phyloP scores from a whole-genome alignment of 495 filamentous ascomycete genomes.

The Hamigera avellanea region DNA sequence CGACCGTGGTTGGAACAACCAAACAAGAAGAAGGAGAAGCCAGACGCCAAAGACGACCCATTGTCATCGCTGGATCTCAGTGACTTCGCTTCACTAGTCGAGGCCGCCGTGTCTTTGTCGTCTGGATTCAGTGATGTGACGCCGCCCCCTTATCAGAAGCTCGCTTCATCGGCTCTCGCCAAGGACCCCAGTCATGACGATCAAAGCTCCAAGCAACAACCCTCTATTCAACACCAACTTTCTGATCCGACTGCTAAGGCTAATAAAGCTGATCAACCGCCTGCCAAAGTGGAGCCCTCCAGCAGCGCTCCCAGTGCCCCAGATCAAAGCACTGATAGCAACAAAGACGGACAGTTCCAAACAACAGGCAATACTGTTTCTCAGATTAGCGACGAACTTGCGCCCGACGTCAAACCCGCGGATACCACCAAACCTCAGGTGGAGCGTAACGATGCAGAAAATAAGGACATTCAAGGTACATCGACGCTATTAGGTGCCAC shows the following conservation, averaged over 20 bases:
- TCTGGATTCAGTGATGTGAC: conserved; percentile 15
- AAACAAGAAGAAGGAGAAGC: conserved; percentile 10
- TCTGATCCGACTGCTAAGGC: conserved; percentile 1
- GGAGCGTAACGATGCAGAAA: too few relatives aligned
- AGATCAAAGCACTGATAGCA: too few relatives aligned
- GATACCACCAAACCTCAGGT: too few relatives aligned
- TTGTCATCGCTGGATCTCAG: conserved; percentile 23
- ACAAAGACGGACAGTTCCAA: too few relatives aligned
- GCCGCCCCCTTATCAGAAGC: conserved; percentile 19
- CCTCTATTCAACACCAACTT: conserved; percentile 3
- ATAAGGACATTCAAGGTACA: too few relatives aligned
- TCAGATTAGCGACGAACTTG: too few relatives aligned
- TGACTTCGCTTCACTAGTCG: conserved; percentile 25
- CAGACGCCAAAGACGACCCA: conserved; percentile 1
- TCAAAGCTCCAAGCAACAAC: conserved; percentile 2
- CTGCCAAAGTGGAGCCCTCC: too few relatives aligned
- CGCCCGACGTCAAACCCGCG: too few relatives aligned
- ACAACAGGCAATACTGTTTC: too few relatives aligned
- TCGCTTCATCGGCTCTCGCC: conserved; percentile 3
- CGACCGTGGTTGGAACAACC: conserved; percentile 28
- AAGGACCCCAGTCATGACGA: conserved; percentile 1
- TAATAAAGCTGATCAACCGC: too few relatives aligned
- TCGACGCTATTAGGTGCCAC: too few relatives aligned
- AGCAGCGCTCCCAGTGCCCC: too few relatives aligned
- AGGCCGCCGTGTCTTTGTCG: conserved; percentile 22